Percentiles rank a stretch among this genome's conserved stretches.
Conservation (phyloP, 2,329 filamentous ascomycete species). For the Aphanoascus verrucosus region DNA sequence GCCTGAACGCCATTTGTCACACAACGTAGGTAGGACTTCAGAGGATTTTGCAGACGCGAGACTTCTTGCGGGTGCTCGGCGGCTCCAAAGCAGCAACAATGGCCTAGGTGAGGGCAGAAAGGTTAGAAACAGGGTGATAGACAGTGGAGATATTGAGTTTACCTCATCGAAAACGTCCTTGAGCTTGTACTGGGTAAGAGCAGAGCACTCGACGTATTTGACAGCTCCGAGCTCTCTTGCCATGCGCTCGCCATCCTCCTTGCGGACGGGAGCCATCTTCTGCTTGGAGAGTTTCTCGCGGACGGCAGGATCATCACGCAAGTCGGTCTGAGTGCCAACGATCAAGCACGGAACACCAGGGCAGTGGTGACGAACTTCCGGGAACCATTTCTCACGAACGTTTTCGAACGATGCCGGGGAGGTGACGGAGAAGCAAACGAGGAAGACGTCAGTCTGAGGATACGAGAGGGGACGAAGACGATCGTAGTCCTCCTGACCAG, state of each 20-base stretch:
- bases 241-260: conserved; percentile 91
- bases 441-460: conserved; percentile 97
- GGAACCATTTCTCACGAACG: conserved; percentile 98
- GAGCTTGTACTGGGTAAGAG: conserved; percentile 92
- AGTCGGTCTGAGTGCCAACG: conserved; percentile 93
- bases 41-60: conserved; percentile 9
- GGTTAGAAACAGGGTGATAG: neutral
- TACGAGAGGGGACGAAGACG: conserved; percentile 97
- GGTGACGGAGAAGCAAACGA: conserved; percentile 98
- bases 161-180: conserved; percentile 99
- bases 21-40: neutral
- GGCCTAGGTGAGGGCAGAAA: conserved; percentile 46
- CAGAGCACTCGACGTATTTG: conserved; percentile 98
- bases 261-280: conserved; percentile 86
- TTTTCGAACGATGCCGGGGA: conserved; percentile 99
- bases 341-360: conserved; percentile 96
- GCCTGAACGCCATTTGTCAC: conserved; percentile 8
- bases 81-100: conserved; percentile 94
- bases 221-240: conserved; percentile 94
- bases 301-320: conserved; percentile 78
- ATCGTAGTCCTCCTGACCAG: conserved; percentile 98
- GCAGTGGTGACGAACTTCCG: conserved; percentile 97
- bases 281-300: conserved; percentile 87
- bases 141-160: conserved; percentile 25
- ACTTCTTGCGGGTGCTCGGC: conserved; percentile 58